Conservation (phyloP, 1,284 basidiomycete genomes). For the Tetrapyrgos nigripes region DNA sequence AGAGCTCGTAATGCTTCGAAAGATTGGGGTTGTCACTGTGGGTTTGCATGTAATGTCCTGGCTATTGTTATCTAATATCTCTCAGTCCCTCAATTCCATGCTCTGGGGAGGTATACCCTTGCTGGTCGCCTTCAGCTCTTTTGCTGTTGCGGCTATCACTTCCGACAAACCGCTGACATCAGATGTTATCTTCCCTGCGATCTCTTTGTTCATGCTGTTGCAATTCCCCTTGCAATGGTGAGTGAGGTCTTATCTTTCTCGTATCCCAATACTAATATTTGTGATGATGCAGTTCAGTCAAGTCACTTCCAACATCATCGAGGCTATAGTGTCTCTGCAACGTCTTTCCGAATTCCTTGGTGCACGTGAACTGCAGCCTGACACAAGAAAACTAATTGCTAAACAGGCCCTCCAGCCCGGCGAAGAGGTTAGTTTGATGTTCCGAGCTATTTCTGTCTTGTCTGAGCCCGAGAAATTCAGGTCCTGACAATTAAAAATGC, state of each 20-base stretch:
- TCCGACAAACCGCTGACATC: slow-evolving; percentile 81
- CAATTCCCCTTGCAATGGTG: slow-evolving; percentile 91
- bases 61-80: not conserved
- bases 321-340: slow-evolving; percentile 86
- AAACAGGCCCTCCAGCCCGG: slow-evolving; percentile 56
- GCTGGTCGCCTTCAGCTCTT: slow-evolving; percentile 89
- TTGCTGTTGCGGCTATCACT: slow-evolving; percentile 80
- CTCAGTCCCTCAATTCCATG: slow-evolving; percentile 61
- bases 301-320: slow-evolving; percentile 81
- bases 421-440: slow-evolving; percentile 56
- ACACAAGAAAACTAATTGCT: slow-evolving; percentile 65
- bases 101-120: slow-evolving; percentile 76
- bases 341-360: slow-evolving; percentile 83
- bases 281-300: slow-evolving; percentile 58
- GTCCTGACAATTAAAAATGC: slow-evolving; percentile 76
- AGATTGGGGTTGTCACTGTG: slow-evolving; percentile 80
- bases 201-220: slow-evolving; percentile 91
- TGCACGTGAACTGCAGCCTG: slow-evolving; percentile 82
- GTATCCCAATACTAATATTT: slow-evolving; percentile 5
- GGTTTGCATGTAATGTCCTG: slow-evolving; percentile 22
- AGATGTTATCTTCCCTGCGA: slow-evolving; percentile 94
- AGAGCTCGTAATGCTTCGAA: slow-evolving; percentile 83
- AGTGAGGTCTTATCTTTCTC: slow-evolving; percentile 12
- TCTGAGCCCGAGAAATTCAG: slow-evolving; percentile 34
- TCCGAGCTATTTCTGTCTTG: not conserved